Conservation (phyloP, 371 early-diverging fungal genomes). For the Zancudomyces culisetae region DNA sequence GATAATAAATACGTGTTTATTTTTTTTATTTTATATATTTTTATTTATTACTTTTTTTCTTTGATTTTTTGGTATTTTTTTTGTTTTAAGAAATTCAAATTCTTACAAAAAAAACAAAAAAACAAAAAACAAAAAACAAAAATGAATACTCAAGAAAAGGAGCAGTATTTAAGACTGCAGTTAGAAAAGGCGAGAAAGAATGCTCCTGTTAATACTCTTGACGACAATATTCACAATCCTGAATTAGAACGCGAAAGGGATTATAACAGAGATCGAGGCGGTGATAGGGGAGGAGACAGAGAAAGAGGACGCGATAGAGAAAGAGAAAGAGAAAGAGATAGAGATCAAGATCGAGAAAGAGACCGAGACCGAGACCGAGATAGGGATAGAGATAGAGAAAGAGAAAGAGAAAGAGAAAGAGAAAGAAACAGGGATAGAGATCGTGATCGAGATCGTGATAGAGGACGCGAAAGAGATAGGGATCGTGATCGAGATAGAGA, state of each 20-base stretch:
- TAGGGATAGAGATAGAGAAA: neutral
- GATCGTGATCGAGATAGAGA: neutral
- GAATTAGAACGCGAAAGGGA: neutral
- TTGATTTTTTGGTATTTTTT: neutral
- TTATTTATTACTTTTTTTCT: too few species aligned
- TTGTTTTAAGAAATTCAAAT: neutral
- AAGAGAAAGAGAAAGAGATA: neutral
- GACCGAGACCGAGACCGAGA: neutral
- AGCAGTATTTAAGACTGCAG: neutral
- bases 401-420: neutral
- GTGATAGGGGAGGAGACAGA: conserved; percentile 2
- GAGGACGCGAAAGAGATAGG: conserved; percentile 1
- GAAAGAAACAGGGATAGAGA: neutral
- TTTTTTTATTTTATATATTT: too few species aligned
- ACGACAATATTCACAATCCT: neutral
- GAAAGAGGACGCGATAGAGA: neutral
- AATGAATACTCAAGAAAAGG: too few species aligned
- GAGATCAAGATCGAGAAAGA: neutral
- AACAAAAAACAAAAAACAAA: neutral
- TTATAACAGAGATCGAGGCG: neutral
- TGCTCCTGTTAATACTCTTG: neutral
- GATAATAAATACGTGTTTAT: too few species aligned
- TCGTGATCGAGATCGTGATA: neutral
- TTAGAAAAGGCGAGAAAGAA: neutral
- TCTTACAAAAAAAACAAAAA: neutral